Percentiles rank a stretch among this genome's conserved stretches.
Evolutionary conservation across 2,329 filamentous ascomycete species (phyloP).

Genomic region (Alternaria angustiovoidea): DNA sequence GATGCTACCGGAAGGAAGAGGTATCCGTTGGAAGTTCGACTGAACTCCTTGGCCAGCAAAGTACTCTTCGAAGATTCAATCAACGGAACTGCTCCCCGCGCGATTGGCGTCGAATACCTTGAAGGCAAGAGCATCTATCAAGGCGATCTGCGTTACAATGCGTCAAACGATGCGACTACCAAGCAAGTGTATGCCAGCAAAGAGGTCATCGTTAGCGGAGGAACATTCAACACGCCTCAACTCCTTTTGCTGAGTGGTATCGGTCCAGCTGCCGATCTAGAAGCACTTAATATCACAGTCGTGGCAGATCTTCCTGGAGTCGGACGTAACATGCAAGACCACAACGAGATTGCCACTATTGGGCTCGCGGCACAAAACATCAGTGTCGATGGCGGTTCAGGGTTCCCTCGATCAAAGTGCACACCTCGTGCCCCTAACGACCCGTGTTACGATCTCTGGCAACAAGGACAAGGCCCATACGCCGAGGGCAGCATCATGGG

Average conservation of each 20-base stretch:
- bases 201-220: conserved; percentile 46
- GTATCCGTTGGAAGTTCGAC: conserved; percentile 65
- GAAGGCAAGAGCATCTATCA: conserved; percentile 49
- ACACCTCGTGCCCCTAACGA: neutral
- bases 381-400: neutral
- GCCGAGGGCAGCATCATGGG: neutral
- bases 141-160: conserved; percentile 48
- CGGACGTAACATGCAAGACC: neutral
- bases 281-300: conserved; percentile 60
- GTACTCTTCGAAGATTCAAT: neutral
- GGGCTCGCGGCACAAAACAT: neutral
- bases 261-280: conserved; percentile 62
- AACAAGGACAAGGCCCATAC: neutral
- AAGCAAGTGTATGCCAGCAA: conserved; percentile 23
- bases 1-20: conserved; percentile 35
- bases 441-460: neutral
- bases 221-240: conserved; percentile 69
- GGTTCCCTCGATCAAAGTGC: neutral
- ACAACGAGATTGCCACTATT: neutral
- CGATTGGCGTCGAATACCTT: conserved; percentile 51
- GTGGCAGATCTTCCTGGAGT: conserved; percentile 45
- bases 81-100: conserved; percentile 54
- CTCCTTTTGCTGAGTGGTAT: conserved; percentile 70
- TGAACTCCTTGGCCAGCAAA: neutral
- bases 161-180: conserved; percentile 38